Conservation (phyloP, 1,284 basidiomycete species). For the Quambalaria eucalypti region DNA sequence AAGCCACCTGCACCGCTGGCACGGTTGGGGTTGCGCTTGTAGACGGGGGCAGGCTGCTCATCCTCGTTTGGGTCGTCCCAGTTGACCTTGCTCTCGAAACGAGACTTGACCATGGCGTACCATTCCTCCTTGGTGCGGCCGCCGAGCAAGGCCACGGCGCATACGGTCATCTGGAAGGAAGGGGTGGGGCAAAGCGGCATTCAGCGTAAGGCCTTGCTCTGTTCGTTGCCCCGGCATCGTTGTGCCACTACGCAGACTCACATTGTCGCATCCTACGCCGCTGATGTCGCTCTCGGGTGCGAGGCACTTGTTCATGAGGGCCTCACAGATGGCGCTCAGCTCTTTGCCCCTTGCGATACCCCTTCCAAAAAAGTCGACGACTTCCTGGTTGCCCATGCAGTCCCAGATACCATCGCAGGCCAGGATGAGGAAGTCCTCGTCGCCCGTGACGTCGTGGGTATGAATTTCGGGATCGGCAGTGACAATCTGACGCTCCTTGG, state of each 20-base stretch:
- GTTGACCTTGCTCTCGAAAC: constrained; percentile 66
- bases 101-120: constrained; percentile 80
- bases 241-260: constrained; percentile 4
- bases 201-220: too few relatives aligned
- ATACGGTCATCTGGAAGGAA: constrained; percentile 67
- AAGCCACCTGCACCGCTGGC: constrained; percentile 3
- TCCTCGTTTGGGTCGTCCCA: constrained; percentile 69
- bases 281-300: constrained; percentile 87
- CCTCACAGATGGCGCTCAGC: constrained; percentile 73
- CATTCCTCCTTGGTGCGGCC: constrained; percentile 84
- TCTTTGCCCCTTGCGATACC: constrained; percentile 72
- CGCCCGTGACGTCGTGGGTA: constrained; percentile 66
- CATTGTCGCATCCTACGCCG: constrained; percentile 93
- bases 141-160: constrained; percentile 77
- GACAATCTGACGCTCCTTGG: constrained; percentile 85
- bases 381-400: constrained; percentile 85
- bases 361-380: constrained; percentile 77
- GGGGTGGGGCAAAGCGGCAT: neutral
- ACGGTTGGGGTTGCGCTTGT: constrained; percentile 49
- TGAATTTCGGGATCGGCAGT: constrained; percentile 89
- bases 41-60: constrained; percentile 47
- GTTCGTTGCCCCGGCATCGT: too few relatives aligned
- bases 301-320: constrained; percentile 84
- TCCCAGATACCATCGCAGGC: constrained; percentile 99
- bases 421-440: constrained; percentile 91